Percentiles rank a stretch among this genome's conserved stretches.
These are phyloP conservation scores for Sphagnum tenellum DNA, from an alignment of 225 moss, liverwort and hornwort genomes.

Conservation along the genomic window DNA sequence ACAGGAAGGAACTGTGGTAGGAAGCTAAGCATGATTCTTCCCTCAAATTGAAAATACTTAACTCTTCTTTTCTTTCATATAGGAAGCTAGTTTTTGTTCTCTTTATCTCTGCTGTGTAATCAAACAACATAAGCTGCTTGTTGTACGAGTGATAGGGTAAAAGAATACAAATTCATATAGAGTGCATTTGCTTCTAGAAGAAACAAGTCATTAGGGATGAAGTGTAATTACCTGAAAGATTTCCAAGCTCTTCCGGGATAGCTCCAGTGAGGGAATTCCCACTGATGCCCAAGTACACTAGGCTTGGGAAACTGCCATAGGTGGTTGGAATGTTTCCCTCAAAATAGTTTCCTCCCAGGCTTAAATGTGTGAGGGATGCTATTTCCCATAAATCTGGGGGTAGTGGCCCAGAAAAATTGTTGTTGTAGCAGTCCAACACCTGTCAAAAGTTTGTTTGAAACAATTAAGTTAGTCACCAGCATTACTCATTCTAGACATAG, in stretches of 20 bases:
- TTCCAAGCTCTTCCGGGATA: constrained; percentile 75
- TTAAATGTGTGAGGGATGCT: constrained; percentile 43
- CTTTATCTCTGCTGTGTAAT: too few species aligned
- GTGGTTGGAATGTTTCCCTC: constrained; percentile 55
- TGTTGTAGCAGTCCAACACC: constrained; percentile 82
- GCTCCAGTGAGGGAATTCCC: constrained; percentile 68
- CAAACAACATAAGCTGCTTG: too few species aligned
- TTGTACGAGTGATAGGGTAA: too few species aligned
- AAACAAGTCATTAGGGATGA: not conserved
- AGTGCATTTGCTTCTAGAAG: too few species aligned
- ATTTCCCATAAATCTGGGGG: constrained; percentile 51
- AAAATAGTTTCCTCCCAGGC: constrained; percentile 74
- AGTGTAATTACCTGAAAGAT: constrained; percentile 38
- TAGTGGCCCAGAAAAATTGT: constrained; percentile 58
- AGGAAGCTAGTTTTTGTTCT: too few species aligned
- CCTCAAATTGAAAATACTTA: too few species aligned
- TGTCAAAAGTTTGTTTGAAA: constrained; percentile 6
- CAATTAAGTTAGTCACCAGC: too few species aligned
- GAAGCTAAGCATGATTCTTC: too few species aligned
- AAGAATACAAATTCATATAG: too few species aligned
- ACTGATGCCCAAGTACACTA: constrained; percentile 58
- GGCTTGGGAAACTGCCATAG: constrained; percentile 62
- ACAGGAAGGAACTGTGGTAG: too few species aligned
- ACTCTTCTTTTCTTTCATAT: too few species aligned
- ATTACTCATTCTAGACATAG: too few species aligned